These are phyloP conservation scores for Paraconiothyrium sp. DNA, from an alignment of 2,329 filamentous ascomycete species.

Conservation along the genomic window DNA sequence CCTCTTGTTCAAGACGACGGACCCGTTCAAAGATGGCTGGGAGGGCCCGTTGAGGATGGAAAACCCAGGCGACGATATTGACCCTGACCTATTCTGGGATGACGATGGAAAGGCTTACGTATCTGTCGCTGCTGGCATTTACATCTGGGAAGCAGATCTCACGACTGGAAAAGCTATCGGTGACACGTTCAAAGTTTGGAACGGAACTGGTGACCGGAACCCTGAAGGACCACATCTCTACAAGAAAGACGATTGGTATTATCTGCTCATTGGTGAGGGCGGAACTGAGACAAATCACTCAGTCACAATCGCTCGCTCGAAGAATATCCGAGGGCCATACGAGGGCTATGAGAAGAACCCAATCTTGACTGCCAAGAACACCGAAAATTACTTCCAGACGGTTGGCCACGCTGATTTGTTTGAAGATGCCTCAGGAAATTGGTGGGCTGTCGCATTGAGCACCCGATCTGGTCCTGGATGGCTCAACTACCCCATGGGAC, in stretches of 20 bases:
- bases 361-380: conserved; percentile 42
- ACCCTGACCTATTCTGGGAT: conserved; percentile 61
- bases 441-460: conserved; percentile 26
- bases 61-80: conserved; percentile 61
- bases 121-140: conserved; percentile 28
- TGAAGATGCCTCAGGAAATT: conserved; percentile 22
- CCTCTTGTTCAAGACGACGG: conserved; percentile 53
- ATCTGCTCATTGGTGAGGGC: conserved; percentile 44
- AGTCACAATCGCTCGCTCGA: conserved; percentile 43
- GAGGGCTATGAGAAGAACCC: conserved; percentile 44
- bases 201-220: conserved; percentile 39
- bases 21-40: conserved; percentile 58
- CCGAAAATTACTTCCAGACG: conserved; percentile 39
- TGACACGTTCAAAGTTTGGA: conserved; percentile 36
- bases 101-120: conserved; percentile 58
- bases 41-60: conserved; percentile 58
- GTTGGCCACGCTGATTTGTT: conserved; percentile 28
- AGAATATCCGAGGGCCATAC: conserved; percentile 41
- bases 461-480: conserved; percentile 25
- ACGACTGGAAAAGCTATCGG: conserved; percentile 30
- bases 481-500: conserved; percentile 26
- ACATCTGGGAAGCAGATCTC: conserved; percentile 35
- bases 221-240: conserved; percentile 49
- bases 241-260: conserved; percentile 45
- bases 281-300: conserved; percentile 43